These are phyloP conservation scores for Gossypium arboreum DNA, from an alignment of 345 rosid genomes.

Conservation along the genomic window DNA sequence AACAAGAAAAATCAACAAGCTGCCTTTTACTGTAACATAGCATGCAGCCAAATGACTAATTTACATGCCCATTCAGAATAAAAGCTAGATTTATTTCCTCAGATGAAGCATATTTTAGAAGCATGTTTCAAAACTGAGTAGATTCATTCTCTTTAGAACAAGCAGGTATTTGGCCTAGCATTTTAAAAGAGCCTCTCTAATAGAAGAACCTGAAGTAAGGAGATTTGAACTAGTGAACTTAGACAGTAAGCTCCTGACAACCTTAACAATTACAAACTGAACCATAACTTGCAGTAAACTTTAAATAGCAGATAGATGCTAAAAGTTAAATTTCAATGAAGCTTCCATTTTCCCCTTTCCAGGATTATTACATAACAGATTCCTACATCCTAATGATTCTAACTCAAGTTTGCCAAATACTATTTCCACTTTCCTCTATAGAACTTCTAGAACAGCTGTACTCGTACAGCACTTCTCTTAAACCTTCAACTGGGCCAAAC, in stretches of 20 bases:
- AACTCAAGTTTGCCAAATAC: neutral
- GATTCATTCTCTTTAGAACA: neutral
- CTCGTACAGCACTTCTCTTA: neutral
- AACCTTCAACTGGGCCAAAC: neutral
- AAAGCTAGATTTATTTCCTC: neutral
- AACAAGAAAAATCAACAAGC: neutral
- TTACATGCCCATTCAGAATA: neutral
- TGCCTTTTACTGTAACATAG: neutral
- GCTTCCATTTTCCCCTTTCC: neutral
- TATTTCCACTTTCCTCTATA: conserved; percentile 1
- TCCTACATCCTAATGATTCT: neutral
- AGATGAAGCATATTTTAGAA: neutral
- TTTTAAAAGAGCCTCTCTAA: neutral
- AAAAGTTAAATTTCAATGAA: neutral
- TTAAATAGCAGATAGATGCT: neutral
- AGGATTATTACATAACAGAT: neutral
- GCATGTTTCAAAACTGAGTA: neutral
- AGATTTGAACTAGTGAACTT: neutral
- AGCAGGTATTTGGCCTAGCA: neutral
- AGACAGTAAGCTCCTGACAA: neutral
- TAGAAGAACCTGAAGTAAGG: neutral
- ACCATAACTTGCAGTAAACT: neutral
- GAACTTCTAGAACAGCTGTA: neutral
- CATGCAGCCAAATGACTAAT: neutral
- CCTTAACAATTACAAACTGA: conserved; percentile 1